Conservation (phyloP, 306 rosid species). For the Dicorynia guianensis region DNA sequence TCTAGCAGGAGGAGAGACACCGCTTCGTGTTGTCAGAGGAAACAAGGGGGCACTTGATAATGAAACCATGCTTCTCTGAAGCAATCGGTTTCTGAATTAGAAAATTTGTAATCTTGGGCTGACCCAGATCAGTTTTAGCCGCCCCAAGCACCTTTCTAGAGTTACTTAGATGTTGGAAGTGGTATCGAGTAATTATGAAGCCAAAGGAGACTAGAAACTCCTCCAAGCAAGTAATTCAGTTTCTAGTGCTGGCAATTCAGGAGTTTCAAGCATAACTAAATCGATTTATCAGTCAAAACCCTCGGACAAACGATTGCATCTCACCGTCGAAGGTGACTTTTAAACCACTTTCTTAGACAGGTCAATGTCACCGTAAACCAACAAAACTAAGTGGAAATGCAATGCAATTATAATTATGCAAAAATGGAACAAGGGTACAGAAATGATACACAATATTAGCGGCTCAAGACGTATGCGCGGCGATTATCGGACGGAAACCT, state of each 20-base stretch:
- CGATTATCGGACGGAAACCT: too few relatives aligned
- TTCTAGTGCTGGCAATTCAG: neutral
- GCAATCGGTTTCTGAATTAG: slow-evolving; percentile 19
- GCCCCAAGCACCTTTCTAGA: too few relatives aligned
- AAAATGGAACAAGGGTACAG: too few relatives aligned
- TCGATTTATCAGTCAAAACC: too few relatives aligned
- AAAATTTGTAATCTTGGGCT: slow-evolving; percentile 23
- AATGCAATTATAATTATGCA: too few relatives aligned
- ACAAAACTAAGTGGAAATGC: too few relatives aligned
- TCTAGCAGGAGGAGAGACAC: slow-evolving; percentile 47
- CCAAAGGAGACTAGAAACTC: neutral
- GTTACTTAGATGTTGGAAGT: too few relatives aligned
- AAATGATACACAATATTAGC: too few relatives aligned
- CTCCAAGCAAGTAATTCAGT: neutral
- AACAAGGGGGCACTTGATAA: slow-evolving; percentile 54
- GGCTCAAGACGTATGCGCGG: too few relatives aligned
- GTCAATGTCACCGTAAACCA: too few relatives aligned
- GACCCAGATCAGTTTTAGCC: slow-evolving; percentile 11
- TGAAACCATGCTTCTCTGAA: slow-evolving; percentile 60
- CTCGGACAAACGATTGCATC: neutral
- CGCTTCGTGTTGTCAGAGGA: slow-evolving; percentile 49
- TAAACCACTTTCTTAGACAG: too few relatives aligned
- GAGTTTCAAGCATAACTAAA: neutral
- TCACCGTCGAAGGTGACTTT: too few relatives aligned
- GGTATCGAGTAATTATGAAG: neutral